These are phyloP conservation scores for Areca catechu DNA, from an alignment of 176 grass and related monocot genomes.

Conservation along the genomic window DNA sequence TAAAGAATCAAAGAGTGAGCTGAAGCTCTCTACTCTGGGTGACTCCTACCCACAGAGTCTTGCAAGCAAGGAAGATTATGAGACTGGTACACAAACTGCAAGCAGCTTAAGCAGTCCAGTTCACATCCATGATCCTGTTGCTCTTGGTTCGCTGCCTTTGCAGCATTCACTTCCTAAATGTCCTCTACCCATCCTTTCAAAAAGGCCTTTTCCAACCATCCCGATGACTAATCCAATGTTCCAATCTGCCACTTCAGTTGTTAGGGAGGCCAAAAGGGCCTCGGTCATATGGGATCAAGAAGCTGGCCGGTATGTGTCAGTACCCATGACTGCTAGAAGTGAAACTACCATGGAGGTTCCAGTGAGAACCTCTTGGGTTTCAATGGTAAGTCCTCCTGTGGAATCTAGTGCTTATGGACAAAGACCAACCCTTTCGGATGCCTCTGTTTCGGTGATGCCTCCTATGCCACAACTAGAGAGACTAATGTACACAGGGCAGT, in stretches of 20 bases:
- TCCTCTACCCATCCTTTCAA: conserved; percentile 9
- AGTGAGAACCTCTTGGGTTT: conserved; percentile 20
- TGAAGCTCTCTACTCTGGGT: conserved; percentile 52
- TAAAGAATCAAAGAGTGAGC: conserved; percentile 48
- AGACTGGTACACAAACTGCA: conserved; percentile 51
- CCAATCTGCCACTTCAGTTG: conserved; percentile 61
- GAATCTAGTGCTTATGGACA: conserved; percentile 34
- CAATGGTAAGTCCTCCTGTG: conserved; percentile 42
- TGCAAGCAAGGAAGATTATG: conserved; percentile 71
- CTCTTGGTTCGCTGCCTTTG: conserved; percentile 27
- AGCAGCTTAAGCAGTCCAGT: conserved; percentile 86
- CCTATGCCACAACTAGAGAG: conserved; percentile 44
- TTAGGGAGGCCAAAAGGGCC: conserved; percentile 55
- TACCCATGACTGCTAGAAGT: conserved; percentile 33
- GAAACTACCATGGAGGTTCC: conserved; percentile 24
- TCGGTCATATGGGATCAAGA: conserved; percentile 98
- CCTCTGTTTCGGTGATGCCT: conserved; percentile 29
- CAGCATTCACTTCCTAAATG: conserved; percentile 28
- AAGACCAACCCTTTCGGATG: conserved; percentile 19
- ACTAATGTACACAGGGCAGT: conserved; percentile 60
- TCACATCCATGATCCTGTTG: conserved; percentile 40
- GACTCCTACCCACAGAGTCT: conserved; percentile 64
- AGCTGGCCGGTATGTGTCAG: conserved; percentile 85
- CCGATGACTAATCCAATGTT: conserved; percentile 75
- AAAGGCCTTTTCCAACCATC: conserved; percentile 32